Evolutionary conservation across 305 asterid species (phyloP), one percentile per base, ranked within the genome.

Genomic region (Fraxinus velutina): DNA sequence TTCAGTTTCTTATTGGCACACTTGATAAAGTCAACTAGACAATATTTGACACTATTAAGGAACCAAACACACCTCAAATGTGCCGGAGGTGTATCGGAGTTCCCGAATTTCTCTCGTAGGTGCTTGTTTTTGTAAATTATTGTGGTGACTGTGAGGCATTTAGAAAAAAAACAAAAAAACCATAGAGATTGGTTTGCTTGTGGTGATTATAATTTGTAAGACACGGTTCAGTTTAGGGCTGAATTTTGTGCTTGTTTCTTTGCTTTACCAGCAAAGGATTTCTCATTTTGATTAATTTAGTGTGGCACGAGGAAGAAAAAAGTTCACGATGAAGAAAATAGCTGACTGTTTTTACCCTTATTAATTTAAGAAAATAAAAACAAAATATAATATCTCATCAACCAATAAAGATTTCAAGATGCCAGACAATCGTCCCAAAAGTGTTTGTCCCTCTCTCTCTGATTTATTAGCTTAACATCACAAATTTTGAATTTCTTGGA

Each of bases 371-470:
- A 37, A 37, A 6, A 6, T 7, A 37, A 37, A 37, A 37, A 1
- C 37, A 37, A 37, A 5, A 37, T 6, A 37, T 37, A 37, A 37
- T 37, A 6, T 37, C 9, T 37, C n/a, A 22, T 33, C 44, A 17
- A 17, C 17, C 64, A 52, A 29, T 57, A 30, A 87, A 68, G 86
- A 85, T 7, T 36, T 57, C 52, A 87, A 68, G 86, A 85, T 7
- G 84, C 83, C 78, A 89, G 87, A 84, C 95, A 91, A 78, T 89
- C 79, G 72, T 91, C 93, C 93, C 95, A 91, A 82, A 91, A 91
- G 1, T 78, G 90, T 86, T 84, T 86, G 85, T 91, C 94, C 12
- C 24, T 85, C 12, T 88, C 91, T 73, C 74, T 44, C 77, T 85
- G 86, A 73, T 75, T 78, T 39, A 55, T 68, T n/a, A 79, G 33